Conservation (phyloP, 2,329 filamentous ascomycete genomes). For the Scolecobasidium constrictum region DNA sequence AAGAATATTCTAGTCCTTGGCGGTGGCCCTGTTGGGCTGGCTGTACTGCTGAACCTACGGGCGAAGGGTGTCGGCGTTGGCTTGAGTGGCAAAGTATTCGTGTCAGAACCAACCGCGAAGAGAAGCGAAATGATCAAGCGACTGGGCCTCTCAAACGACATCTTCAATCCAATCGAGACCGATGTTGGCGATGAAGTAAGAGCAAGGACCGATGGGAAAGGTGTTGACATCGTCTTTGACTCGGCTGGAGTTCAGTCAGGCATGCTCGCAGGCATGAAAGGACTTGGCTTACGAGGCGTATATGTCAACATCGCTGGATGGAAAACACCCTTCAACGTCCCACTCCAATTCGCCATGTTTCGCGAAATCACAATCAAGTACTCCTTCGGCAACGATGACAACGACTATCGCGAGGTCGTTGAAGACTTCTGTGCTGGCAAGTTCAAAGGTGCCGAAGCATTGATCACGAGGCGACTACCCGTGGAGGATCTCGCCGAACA, state of each 20-base stretch:
- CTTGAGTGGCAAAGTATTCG: slow-evolving; percentile 17
- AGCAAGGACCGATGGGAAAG: slow-evolving; percentile 19
- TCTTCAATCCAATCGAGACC: slow-evolving; percentile 18
- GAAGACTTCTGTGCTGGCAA: slow-evolving; percentile 21
- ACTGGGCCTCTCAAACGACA: slow-evolving; percentile 11
- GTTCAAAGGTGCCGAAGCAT: slow-evolving; percentile 20
- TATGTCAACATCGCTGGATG: slow-evolving; percentile 24
- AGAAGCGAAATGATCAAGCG: slow-evolving; percentile 11
- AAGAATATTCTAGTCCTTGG: slow-evolving; percentile 18
- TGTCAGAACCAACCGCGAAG: slow-evolving; percentile 18
- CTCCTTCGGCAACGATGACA: slow-evolving; percentile 21
- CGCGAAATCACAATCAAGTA: slow-evolving; percentile 21
- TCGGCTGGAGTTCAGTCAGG: slow-evolving; percentile 22
- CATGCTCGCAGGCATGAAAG: slow-evolving; percentile 20
- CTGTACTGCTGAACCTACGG: slow-evolving; percentile 15
- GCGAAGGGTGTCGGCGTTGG: slow-evolving; percentile 18
- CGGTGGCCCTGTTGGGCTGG: slow-evolving; percentile 20
- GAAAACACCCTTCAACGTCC: slow-evolving; percentile 21
- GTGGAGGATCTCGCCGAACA: slow-evolving; percentile 21
- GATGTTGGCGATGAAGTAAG: slow-evolving; percentile 20
- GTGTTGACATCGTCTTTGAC: slow-evolving; percentile 24
- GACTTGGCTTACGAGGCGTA: slow-evolving; percentile 17
- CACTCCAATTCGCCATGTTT: slow-evolving; percentile 16
- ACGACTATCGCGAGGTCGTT: slow-evolving; percentile 23
- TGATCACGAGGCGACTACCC: slow-evolving; percentile 23